Evolutionary conservation across 2,329 filamentous ascomycete species (phyloP), one percentile per base, ranked within the genome.

Genomic region (Intubia oerlemansii): DNA sequence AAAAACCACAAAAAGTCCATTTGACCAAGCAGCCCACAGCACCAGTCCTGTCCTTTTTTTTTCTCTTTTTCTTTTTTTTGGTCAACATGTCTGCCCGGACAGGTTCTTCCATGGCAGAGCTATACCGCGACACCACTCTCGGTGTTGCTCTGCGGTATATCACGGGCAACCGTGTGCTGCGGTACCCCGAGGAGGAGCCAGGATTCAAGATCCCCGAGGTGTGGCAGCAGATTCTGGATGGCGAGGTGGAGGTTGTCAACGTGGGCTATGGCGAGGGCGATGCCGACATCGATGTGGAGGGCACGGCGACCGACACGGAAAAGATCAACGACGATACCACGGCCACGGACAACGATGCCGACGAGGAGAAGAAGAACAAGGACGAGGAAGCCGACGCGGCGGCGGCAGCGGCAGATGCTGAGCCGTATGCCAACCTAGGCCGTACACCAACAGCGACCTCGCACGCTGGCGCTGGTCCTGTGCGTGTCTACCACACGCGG

Each of bases 171-270:
- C 39, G 38, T 10, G 16, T 40, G 3, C 32, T 45, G n/a, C 67
- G 78, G 41, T 70, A 76, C 17, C 56, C 61, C 12, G 73, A 67
- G 29, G 76, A 81, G 35, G 64, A 71, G 30, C 62, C 66, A 17
- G 76, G 80, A 31, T 70, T 68, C 32, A 61, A 65, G 37, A 54
- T 61, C 6, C 56, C 66, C 29, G 56, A 76, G 32, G 60, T 66
- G 24, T 68, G 76, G 29, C 47, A 90, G 18, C 70, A 73, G 33
- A 59, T 69, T 6, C 56, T 85, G 27, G 81, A 76, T 44, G 78
- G 90, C 46, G 81, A 92, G 36, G 78, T 27, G n/a, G 28, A 29
- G 4, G 32, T 26, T n/a, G n/a, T 21, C n/a, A n/a, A 21, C 19
- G n/a, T 8, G 8, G 19, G 23, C 77, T 8, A 8, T 8, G 19